Conservation (phyloP, 805 yeast species). For the Saturnispora dispora region DNA sequence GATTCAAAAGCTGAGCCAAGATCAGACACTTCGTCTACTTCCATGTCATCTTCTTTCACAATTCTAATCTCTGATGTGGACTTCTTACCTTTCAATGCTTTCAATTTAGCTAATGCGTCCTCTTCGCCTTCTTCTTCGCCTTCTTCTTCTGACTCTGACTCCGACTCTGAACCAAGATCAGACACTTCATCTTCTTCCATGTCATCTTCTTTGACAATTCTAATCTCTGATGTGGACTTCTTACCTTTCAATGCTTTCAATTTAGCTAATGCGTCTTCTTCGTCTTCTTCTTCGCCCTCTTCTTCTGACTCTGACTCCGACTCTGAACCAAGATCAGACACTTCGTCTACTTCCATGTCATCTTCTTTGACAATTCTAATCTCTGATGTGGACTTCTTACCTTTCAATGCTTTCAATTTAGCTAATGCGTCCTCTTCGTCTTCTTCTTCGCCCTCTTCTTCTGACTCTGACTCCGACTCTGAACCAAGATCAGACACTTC, state of each 20-base stretch:
- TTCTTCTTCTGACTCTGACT: conserved; percentile 18
- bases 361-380: conserved; percentile 27
- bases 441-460: conserved; percentile 8
- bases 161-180: conserved; percentile 7
- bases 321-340: conserved; percentile 12
- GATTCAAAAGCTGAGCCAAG: conserved; percentile 12
- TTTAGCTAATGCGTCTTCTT: conserved; percentile 19
- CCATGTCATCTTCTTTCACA: conserved; percentile 22
- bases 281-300: conserved; percentile 22
- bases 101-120: conserved; percentile 21
- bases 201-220: conserved; percentile 17
- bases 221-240: conserved; percentile 14
- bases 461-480: conserved; percentile 13
- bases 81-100: conserved; percentile 20
- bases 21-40: conserved; percentile 15
- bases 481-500: conserved; percentile 18
- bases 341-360: conserved; percentile 18
- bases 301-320: conserved; percentile 5
- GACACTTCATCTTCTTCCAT: conserved; percentile 15
- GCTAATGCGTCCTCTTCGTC: conserved; percentile 14
- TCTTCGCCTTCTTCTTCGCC: conserved; percentile 16
- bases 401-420: conserved; percentile 19
- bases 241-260: conserved; percentile 33
- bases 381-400: conserved; percentile 20
- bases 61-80: conserved; percentile 25